Evolutionary conservation across 2,329 filamentous ascomycete species (phyloP).

Genomic region (Arthroderma sp.): DNA sequence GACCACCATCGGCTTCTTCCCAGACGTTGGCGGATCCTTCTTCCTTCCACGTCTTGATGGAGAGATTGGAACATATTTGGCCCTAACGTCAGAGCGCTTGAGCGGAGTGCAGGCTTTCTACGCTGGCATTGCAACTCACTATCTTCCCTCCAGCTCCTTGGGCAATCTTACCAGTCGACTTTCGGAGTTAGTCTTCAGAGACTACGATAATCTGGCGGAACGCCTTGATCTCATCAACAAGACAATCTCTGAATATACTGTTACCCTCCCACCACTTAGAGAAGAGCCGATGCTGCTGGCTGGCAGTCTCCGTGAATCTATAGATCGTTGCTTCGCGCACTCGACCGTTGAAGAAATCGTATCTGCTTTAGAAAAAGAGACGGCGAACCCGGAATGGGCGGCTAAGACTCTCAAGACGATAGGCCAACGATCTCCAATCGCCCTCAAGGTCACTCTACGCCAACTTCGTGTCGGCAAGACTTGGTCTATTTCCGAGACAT

Average conservation of each 20-base stretch:
- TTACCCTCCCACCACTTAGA: slow-evolving; percentile 54
- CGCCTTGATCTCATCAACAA: slow-evolving; percentile 63
- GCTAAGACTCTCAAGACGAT: slow-evolving; percentile 63
- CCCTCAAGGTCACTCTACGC: slow-evolving; percentile 69
- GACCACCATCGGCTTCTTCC: slow-evolving; percentile 97
- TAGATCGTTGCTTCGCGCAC: slow-evolving; percentile 71
- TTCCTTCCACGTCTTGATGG: slow-evolving; percentile 88
- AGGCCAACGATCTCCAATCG: slow-evolving; percentile 67
- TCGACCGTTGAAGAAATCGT: slow-evolving; percentile 59
- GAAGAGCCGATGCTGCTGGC: slow-evolving; percentile 54
- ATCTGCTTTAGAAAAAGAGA: slow-evolving; percentile 46
- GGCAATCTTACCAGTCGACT: slow-evolving; percentile 71
- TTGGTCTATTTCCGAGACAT: slow-evolving; percentile 77
- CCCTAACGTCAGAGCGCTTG: slow-evolving; percentile 74
- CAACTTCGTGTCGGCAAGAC: slow-evolving; percentile 64
- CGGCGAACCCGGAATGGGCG: slow-evolving; percentile 59
- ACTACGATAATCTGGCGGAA: slow-evolving; percentile 60
- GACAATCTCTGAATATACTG: slow-evolving; percentile 85
- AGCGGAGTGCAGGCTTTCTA: slow-evolving; percentile 79
- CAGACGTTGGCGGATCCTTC: slow-evolving; percentile 92
- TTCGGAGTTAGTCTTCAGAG: slow-evolving; percentile 78
- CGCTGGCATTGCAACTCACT: slow-evolving; percentile 87
- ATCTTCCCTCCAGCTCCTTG: slow-evolving; percentile 80
- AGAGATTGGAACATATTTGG: slow-evolving; percentile 77
- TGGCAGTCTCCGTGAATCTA: slow-evolving; percentile 61